Percentiles rank a stretch among this genome's conserved stretches.
Evolutionary conservation across 331 rosid genomes (phyloP).

Genomic region (Quercus tomentella): DNA sequence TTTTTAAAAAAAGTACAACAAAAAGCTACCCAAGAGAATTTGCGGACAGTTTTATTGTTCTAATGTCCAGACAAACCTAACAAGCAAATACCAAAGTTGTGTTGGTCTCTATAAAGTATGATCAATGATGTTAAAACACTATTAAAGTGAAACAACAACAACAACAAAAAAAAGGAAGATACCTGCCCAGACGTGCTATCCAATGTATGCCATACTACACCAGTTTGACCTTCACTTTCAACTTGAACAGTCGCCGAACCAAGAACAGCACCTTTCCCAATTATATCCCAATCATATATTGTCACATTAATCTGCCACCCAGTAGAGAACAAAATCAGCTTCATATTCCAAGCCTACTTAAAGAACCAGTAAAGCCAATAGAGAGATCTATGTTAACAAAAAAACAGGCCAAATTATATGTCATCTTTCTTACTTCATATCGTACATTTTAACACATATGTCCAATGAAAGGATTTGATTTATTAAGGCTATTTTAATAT

Average conservation of each 20-base stretch:
- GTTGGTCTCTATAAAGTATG: too few species aligned
- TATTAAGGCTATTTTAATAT: too few species aligned
- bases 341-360: conserved; percentile 37
- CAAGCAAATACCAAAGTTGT: too few species aligned
- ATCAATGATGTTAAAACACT: conserved; percentile 4
- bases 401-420: not conserved
- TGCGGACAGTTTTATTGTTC: too few species aligned
- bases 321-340: conserved; percentile 46
- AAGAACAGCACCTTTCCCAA: conserved; percentile 94
- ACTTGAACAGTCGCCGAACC: conserved; percentile 90
- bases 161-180: not conserved
- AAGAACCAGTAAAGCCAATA: conserved; percentile 27
- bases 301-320: conserved; percentile 79
- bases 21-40: too few species aligned
- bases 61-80: too few species aligned
- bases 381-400: conserved; percentile 14
- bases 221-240: conserved; percentile 87
- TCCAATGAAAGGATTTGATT: not conserved
- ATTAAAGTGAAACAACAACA: not conserved
- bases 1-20: too few species aligned
- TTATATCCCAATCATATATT: conserved; percentile 96
- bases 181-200: conserved; percentile 97
- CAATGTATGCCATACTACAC: conserved; percentile 81
- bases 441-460: not conserved
- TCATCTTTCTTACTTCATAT: not conserved